These are phyloP conservation scores for Lactuca sativa DNA, from an alignment of 129 eudicot species.

Conservation along the genomic window DNA sequence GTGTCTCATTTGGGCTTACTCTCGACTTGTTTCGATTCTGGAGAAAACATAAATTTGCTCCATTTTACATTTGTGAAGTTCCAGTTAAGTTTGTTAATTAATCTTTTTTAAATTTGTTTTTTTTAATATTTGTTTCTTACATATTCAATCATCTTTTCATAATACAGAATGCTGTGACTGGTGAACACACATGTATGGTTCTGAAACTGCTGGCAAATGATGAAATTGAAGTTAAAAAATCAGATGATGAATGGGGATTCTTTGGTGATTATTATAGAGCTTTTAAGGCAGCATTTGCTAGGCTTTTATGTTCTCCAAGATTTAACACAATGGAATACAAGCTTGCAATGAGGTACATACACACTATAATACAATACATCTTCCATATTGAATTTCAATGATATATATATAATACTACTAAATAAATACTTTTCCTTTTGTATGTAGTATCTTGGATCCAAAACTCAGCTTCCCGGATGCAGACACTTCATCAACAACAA, in stretches of 20 bases:
- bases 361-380: neutral
- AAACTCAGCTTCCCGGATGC: slow-evolving; percentile 64
- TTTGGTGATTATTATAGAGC: slow-evolving; percentile 69
- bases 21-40: slow-evolving; percentile 84
- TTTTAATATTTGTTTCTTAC: neutral
- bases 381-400: neutral
- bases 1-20: slow-evolving; percentile 96
- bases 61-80: slow-evolving; percentile 74
- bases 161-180: slow-evolving; percentile 72
- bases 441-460: slow-evolving; percentile 88
- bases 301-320: slow-evolving; percentile 44
- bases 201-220: slow-evolving; percentile 68
- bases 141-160: neutral
- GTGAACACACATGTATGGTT: slow-evolving; percentile 94
- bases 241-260: slow-evolving; percentile 70
- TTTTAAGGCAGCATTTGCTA: slow-evolving; percentile 60
- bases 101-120: neutral
- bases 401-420: neutral
- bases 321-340: slow-evolving; percentile 82
- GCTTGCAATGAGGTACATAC: slow-evolving; percentile 88
- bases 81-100: slow-evolving; percentile 53
- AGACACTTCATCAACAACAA: slow-evolving; percentile 44
- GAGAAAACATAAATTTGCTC: slow-evolving; percentile 87
- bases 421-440: slow-evolving; percentile 23
- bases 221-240: slow-evolving; percentile 60